These are phyloP conservation scores for Rhododendron ferrugineum DNA, from an alignment of 148 eudicot species.

Conservation along the genomic window DNA sequence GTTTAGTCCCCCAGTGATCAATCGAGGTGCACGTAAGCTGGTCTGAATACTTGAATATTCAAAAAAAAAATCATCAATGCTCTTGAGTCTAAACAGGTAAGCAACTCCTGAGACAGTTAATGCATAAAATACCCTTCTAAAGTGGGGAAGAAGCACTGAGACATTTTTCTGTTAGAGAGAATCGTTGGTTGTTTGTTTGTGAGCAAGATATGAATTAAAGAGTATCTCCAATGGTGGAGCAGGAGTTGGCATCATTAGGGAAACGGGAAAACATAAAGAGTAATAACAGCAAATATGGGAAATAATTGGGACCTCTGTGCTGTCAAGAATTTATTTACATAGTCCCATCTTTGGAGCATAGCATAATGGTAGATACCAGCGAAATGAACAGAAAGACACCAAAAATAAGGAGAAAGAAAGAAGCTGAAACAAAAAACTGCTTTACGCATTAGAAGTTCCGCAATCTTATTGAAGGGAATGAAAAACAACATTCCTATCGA, in stretches of 20 bases:
- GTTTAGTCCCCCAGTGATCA: too few relatives aligned
- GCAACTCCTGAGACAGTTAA: slow-evolving; percentile 70
- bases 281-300: neutral
- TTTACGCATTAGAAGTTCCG: neutral
- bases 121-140: slow-evolving; percentile 25
- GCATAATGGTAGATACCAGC: neutral
- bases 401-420: neutral
- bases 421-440: neutral
- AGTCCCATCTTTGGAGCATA: neutral
- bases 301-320: neutral
- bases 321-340: neutral
- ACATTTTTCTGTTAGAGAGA: neutral
- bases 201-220: neutral
- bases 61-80: slow-evolving; percentile 12
- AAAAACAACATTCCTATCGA: neutral
- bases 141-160: neutral
- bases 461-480: neutral
- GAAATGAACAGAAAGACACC: neutral
- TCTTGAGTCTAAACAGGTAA: slow-evolving; percentile 49
- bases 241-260: neutral
- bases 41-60: too few relatives aligned
- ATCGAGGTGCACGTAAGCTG: too few relatives aligned
- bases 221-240: neutral
- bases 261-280: neutral
- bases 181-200: neutral